Evolutionary conservation across 371 early-diverging fungal species (phyloP), one percentile per base, ranked within the genome.

Genomic region (Syncephalastrum sp.): DNA sequence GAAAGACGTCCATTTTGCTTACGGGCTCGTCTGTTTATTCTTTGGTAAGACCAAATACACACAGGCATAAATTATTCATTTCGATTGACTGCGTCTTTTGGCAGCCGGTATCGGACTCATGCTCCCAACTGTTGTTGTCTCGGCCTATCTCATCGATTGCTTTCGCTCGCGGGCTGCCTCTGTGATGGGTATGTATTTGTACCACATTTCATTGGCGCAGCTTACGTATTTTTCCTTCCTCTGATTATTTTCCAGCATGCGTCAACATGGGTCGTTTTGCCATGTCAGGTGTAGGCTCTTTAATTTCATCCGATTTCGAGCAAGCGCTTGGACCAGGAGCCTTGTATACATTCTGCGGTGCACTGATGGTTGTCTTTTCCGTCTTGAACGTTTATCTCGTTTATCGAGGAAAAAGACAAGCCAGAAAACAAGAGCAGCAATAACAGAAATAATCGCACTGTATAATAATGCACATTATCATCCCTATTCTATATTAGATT

Each of bases 61-160:
- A 42, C 13, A 15, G 3, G 14, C 29, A 33, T 14, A 42, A 2
- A 12, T 38, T 59, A 12, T 38, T 59, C n/a, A 10, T 38, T 15
- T 33, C 3, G 42, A 6, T 17, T 25, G 16, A 27, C 27, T 48
- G n/a, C 38, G 3, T 24, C 21, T 42, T 43, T 47, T 13, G 44
- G 13, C 50, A 77, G 77, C 64, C 14, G 74, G 74, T 29, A 45
- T 69, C 13, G 49, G 63, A 0, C 17, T 66, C n/a, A 69, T 73
- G 68, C 47, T 66, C 17, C 74, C 74, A 6, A 67, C 67, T 23
- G 65, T 74, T 4, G 54, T 60, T 41, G 43, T 77, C 8, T 56
- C 53, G 4, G 65, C 74, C 7, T 77, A 77, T 33, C 60, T 74
- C 54, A 63, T 74, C 4, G 77, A 77, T 29, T 77, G 74, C 29